A percentile compares a stretch with the other conserved stretches of the same genome.
Evolutionary conservation across 2,329 filamentous ascomycete genomes (phyloP).

Genomic region (Venturia carpophila): DNA sequence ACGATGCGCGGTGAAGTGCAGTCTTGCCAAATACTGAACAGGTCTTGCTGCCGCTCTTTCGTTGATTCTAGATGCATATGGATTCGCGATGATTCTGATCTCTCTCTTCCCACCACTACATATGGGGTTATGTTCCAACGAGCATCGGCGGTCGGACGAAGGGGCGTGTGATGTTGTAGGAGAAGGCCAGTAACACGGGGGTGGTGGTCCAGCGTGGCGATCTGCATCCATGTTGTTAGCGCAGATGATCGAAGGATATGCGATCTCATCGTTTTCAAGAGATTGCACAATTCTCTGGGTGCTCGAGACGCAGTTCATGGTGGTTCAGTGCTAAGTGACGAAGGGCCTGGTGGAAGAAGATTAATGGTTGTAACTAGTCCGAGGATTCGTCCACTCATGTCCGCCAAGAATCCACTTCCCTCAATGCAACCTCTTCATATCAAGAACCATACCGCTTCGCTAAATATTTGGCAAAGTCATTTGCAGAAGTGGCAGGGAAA

Average conservation of each 20-base stretch:
- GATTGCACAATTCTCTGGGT: background rate
- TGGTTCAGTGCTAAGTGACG: background rate
- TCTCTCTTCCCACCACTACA: background rate
- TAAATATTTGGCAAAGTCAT: background rate
- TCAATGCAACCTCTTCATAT: background rate
- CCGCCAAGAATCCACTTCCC: background rate
- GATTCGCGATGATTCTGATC: background rate
- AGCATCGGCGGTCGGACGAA: background rate
- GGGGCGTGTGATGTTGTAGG: background rate
- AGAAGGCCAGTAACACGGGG: background rate
- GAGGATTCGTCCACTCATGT: background rate
- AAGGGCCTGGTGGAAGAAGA: background rate
- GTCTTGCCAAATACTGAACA: background rate
- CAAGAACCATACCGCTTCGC: background rate
- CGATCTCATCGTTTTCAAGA: background rate
- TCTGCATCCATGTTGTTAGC: background rate
- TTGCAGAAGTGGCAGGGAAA: background rate
- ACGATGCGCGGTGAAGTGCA: background rate
- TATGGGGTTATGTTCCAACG: background rate
- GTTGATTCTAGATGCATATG: background rate
- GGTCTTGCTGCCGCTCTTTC: background rate
- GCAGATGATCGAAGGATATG: background rate
- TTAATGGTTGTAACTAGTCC: background rate
- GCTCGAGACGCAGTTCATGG: background rate
- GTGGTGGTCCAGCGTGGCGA: background rate